Conservation (phyloP, 768 basidiomycete genomes). For the Agaricus blazei region DNA sequence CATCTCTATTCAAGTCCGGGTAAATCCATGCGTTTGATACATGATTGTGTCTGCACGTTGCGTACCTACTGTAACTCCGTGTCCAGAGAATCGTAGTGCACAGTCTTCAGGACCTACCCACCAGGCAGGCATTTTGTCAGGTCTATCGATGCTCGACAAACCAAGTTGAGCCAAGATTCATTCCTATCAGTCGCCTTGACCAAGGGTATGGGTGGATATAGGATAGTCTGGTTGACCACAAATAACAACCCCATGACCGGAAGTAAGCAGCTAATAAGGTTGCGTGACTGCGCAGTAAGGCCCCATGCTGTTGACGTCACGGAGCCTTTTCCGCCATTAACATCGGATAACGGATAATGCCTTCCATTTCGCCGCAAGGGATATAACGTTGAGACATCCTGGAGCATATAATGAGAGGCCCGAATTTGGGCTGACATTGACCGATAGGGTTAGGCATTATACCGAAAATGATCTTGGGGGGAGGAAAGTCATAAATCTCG, state of each 20-base stretch:
- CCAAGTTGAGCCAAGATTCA: conserved; percentile 12
- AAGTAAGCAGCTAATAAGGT: conserved; percentile 20
- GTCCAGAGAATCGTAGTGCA: neutral
- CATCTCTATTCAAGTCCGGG: no score
- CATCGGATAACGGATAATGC: conserved; percentile 23
- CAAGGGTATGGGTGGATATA: neutral
- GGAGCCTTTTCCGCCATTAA: conserved; percentile 19
- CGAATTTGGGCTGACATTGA: conserved; percentile 21
- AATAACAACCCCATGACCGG: conserved; percentile 22
- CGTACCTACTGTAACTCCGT: neutral
- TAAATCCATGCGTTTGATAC: no score
- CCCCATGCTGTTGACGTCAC: conserved; percentile 15
- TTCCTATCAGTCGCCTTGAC: conserved; percentile 6
- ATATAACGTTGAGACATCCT: conserved; percentile 27
- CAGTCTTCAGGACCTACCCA: neutral
- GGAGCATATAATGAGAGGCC: conserved; percentile 20
- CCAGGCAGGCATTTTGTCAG: neutral
- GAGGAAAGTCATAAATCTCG: conserved; percentile 22
- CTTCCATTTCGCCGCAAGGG: conserved; percentile 28
- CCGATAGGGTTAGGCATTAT: conserved; percentile 29
- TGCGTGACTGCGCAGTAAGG: conserved; percentile 23
- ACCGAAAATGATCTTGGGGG: conserved; percentile 27
- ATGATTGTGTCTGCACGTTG: no score
- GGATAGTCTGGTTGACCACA: conserved; percentile 9
- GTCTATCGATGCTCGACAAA: conserved; percentile 14